A percentile compares a stretch with the other conserved stretches of the same genome.
Evolutionary conservation across 2,329 filamentous ascomycete genomes (phyloP).

Genomic region (Penicillium sp.): DNA sequence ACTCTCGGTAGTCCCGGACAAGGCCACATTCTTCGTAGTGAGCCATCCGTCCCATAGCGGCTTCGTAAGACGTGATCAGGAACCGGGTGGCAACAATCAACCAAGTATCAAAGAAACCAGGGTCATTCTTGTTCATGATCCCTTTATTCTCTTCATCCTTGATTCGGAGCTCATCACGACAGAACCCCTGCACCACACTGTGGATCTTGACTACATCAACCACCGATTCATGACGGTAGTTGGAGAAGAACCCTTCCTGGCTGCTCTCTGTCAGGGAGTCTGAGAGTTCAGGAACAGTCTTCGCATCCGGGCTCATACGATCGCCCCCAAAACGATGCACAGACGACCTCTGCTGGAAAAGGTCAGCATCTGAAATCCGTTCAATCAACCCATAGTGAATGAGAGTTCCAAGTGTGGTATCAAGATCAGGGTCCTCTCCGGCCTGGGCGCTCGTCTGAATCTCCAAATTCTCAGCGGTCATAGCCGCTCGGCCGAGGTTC

Average conservation of each 20-base stretch:
- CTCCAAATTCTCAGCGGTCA: conserved; percentile 28
- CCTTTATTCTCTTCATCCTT: conserved; percentile 26
- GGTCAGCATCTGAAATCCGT: conserved; percentile 31
- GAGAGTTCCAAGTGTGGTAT: conserved; percentile 39
- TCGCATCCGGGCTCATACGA: conserved; percentile 18
- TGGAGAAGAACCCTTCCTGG: conserved; percentile 27
- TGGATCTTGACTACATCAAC: conserved; percentile 43
- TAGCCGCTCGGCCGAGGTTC: conserved; percentile 41
- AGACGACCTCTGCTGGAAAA: conserved; percentile 12
- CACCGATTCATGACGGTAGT: conserved; percentile 23
- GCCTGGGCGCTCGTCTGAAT: conserved; percentile 32
- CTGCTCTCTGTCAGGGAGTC: conserved; percentile 31
- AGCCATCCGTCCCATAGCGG: conserved; percentile 35
- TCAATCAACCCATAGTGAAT: conserved; percentile 42
- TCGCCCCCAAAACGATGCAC: conserved; percentile 13
- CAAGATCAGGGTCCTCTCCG: conserved; percentile 34
- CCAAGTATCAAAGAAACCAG: conserved; percentile 37
- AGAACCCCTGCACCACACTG: conserved; percentile 42
- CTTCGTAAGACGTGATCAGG: conserved; percentile 37
- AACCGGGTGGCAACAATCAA: conserved; percentile 36
- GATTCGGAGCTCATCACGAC: conserved; percentile 39
- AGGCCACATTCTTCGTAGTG: conserved; percentile 32
- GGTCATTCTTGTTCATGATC: conserved; percentile 13
- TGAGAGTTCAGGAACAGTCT: conserved; percentile 23
- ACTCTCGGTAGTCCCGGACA: conserved; percentile 42